Base-by-base conservation (phyloP, 2,329 filamentous ascomycete species). In the Bipolaris victoriae region DNA sequence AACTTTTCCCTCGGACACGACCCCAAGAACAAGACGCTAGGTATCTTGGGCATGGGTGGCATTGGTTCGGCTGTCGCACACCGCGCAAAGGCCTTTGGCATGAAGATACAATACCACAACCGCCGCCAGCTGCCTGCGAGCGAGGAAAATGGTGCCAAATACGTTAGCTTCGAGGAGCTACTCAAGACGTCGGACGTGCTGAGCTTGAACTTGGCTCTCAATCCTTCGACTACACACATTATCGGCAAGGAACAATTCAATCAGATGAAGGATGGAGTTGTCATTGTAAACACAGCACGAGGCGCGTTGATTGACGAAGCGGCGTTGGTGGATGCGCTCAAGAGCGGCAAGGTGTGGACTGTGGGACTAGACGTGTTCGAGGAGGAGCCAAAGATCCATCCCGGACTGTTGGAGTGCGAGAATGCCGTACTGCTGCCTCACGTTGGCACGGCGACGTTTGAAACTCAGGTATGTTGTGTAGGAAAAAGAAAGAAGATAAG, bases 71-170 rank as follows among this genome's bases (percentile, higher is more conserved):
- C 82, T 6, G 78, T 81, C 9, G 79, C 78, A 22, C 70, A 72
- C 20, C 78, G 82, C 40, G 83, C 82, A 3, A 78, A 78, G 29
- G 80, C 80, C 0, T 85, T 86, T 60, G 84, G 84, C 40, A 84
- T 87, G 78, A 76, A 76, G 57, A 79, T 86, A n/a, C 80, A 83
- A 58, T 87, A 87, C 67, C 83, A 87, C 75, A 87, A 86, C 71
- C 80, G 80, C 7, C 70, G 69, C 16, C 78, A 65, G 24, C 57
- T 77, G 45, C 62, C 73, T n/a, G 78, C 9, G 50, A 77, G 18
- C 61, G 78, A 53, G 50, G 78, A 82, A 45, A 77, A 78, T 24
- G 75, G 76, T 33, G 81, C 83, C 0, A 77, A 78, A 43, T 85
- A 86, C 62, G 84, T 86, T 3, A 79, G 77, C 7, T 86, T 87